Conservation (phyloP, 331 rosid species). For the Pyrus hybrid region DNA sequence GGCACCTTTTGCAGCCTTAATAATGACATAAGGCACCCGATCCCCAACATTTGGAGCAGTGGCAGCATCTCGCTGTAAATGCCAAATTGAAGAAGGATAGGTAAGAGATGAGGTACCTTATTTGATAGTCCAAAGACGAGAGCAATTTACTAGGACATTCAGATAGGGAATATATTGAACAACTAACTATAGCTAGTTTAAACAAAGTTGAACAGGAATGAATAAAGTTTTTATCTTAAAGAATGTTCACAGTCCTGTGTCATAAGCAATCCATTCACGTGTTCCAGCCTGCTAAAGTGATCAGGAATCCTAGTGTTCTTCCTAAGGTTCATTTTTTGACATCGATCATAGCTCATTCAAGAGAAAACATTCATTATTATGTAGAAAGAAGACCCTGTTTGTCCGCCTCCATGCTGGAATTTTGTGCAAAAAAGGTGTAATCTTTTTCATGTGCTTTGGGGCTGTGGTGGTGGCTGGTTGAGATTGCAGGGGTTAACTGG, state of each 20-base stretch:
- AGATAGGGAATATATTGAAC: not conserved
- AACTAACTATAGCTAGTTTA: not conserved
- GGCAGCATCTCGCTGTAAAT: slow-evolving; percentile 85
- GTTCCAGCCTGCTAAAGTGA: not conserved
- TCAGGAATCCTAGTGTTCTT: not conserved
- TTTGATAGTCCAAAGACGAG: not conserved
- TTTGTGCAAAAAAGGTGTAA: not conserved
- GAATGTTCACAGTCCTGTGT: not conserved
- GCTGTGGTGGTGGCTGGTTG: not conserved
- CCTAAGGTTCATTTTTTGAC: not conserved
- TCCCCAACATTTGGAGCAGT: slow-evolving; percentile 99
- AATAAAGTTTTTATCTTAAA: not conserved
- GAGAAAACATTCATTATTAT: not conserved
- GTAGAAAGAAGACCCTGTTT: not conserved
- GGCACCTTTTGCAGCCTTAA: slow-evolving; percentile 95
- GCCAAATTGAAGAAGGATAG: slow-evolving; percentile 11
- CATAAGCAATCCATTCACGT: not conserved
- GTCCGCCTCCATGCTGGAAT: not conserved
- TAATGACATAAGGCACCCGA: slow-evolving; percentile 90
- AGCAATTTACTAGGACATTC: not conserved
- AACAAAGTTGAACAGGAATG: not conserved
- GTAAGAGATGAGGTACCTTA: not conserved
- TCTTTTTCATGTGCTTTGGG: not conserved
- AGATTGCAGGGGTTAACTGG: not conserved
- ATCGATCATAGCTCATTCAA: not conserved